phyloP scores from a whole-genome alignment of 306 rosid genomes.

The Hippophae tibetana region DNA sequence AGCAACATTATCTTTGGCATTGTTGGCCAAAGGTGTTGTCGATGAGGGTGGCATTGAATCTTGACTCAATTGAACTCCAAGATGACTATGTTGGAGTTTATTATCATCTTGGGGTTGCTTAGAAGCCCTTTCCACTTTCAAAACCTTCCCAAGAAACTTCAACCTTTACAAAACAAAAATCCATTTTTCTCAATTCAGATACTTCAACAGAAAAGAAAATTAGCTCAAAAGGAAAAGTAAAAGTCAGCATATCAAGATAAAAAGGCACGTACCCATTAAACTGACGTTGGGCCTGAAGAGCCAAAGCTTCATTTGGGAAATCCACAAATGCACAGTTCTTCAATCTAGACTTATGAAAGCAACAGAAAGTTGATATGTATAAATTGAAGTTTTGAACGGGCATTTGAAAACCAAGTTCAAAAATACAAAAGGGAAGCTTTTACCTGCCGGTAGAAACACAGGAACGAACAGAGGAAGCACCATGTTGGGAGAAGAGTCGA shows the following conservation, averaged over 20 bases:
- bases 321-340: slow-evolving; percentile 73
- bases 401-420: neutral
- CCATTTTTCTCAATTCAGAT: slow-evolving; percentile 1
- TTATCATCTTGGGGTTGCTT: slow-evolving; percentile 27
- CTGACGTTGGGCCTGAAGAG: slow-evolving; percentile 66
- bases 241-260: neutral
- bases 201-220: slow-evolving; percentile 2
- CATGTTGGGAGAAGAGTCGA: slow-evolving; percentile 56
- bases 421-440: too few relatives aligned
- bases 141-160: slow-evolving; percentile 78
- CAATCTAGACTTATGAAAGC: slow-evolving; percentile 31
- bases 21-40: slow-evolving; percentile 13
- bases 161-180: slow-evolving; percentile 37
- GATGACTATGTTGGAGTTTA: slow-evolving; percentile 8
- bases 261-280: slow-evolving; percentile 42
- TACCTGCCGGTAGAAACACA: slow-evolving; percentile 43
- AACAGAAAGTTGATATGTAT: neutral
- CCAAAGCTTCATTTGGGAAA: slow-evolving; percentile 56
- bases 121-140: slow-evolving; percentile 61
- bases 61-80: slow-evolving; percentile 25
- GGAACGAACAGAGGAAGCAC: slow-evolving; percentile 63
- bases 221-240: neutral
- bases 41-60: slow-evolving; percentile 22
- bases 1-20: slow-evolving; percentile 20
- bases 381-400: neutral